Evolutionary conservation across 2,329 filamentous ascomycete genomes (phyloP).

Genomic region (Lecanicillium sp.): DNA sequence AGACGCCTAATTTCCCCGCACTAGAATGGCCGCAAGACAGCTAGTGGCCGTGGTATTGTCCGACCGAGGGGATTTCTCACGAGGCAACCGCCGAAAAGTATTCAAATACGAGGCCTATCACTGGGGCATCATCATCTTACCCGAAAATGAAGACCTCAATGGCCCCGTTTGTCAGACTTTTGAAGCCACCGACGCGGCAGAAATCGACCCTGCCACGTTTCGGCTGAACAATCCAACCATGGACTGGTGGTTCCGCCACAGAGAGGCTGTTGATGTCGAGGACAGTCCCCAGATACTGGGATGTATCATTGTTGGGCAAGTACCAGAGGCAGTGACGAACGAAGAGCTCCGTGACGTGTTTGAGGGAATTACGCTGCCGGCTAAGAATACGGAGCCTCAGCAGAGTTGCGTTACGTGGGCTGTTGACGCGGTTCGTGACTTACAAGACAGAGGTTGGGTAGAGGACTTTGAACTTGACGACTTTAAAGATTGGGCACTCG

Average conservation of each 20-base stretch:
- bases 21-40: too few species aligned
- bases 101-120: slow-evolving; percentile 23
- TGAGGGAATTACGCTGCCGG: slow-evolving; percentile 15
- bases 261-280: slow-evolving; percentile 11
- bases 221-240: slow-evolving; percentile 23
- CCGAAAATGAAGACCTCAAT: slow-evolving; percentile 4
- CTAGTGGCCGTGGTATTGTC: slow-evolving; percentile 17
- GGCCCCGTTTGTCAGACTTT: slow-evolving; percentile 10
- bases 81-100: slow-evolving; percentile 12
- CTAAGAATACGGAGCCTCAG: slow-evolving; percentile 23
- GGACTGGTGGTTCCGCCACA: slow-evolving; percentile 21
- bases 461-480: slow-evolving; percentile 14
- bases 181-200: slow-evolving; percentile 22
- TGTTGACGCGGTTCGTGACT: slow-evolving; percentile 15
- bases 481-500: slow-evolving; percentile 19
- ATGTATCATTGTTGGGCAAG: slow-evolving; percentile 17
- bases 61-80: slow-evolving; percentile 19
- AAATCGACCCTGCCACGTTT: slow-evolving; percentile 21
- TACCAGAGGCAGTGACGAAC: slow-evolving; percentile 12
- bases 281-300: slow-evolving; percentile 18
- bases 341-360: slow-evolving; percentile 16
- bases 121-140: slow-evolving; percentile 21
- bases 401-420: slow-evolving; percentile 26
- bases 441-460: slow-evolving; percentile 19
- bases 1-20: too few species aligned